Evolutionary conservation across 192 early-diverging fungal genomes (phyloP).

Genomic region (Backusella circina): DNA sequence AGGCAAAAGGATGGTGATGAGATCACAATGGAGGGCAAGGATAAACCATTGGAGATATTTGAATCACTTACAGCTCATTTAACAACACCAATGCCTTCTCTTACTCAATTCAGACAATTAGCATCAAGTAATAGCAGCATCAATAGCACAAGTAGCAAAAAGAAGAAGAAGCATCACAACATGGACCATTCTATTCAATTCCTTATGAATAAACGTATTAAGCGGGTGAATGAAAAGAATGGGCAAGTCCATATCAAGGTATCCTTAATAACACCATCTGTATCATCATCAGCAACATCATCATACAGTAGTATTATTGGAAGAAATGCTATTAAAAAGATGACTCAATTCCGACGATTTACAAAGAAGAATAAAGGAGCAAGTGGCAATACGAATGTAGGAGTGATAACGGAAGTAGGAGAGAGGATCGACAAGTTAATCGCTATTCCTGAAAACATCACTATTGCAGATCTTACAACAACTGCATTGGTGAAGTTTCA

Average conservation of each 20-base stretch:
- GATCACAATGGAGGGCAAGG: constrained; percentile 29
- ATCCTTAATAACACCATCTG: background rate
- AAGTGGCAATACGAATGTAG: background rate
- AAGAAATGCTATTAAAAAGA: constrained; percentile 6
- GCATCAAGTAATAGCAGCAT: background rate
- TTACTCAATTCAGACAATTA: constrained; percentile 28
- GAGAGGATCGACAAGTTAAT: constrained; percentile 35
- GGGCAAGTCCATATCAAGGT: constrained; percentile 23
- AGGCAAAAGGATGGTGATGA: constrained; percentile 45
- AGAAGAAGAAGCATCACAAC: background rate
- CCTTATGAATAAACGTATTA: constrained; percentile 44
- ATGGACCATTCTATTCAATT: constrained; percentile 26
- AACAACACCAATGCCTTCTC: constrained; percentile 41
- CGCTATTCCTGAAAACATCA: constrained; percentile 34
- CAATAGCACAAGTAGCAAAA: background rate
- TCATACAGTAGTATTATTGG: background rate
- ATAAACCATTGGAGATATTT: constrained; percentile 47
- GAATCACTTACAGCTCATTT: constrained; percentile 39
- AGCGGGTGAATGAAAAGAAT: constrained; percentile 21
- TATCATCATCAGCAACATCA: background rate
- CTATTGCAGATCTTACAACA: constrained; percentile 38
- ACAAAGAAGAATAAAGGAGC: constrained; percentile 8
- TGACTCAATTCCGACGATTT: constrained; percentile 5
- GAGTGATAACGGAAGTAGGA: background rate
- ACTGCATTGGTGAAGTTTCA: constrained; percentile 42